Evolutionary conservation across 139 green algal species (phyloP), one percentile per base, ranked within the genome.

Genomic region (Nannochloris sp.): DNA sequence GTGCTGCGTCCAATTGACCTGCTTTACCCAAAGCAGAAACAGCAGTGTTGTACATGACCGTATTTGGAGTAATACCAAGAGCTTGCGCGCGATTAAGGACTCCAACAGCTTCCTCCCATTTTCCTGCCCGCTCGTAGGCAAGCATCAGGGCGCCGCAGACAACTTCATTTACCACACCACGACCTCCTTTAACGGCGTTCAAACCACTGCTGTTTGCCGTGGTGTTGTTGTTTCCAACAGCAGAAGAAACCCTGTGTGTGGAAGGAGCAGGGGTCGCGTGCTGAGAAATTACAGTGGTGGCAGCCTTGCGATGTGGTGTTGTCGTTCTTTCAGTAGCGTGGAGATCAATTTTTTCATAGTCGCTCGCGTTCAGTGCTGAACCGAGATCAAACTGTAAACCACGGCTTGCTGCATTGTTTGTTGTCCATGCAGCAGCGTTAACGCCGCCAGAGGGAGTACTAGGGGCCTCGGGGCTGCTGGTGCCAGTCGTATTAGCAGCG

Each of bases 71-170:
- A 32, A 83, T 81, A 37, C 61, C 12, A 30, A 91, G 56, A 15
- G 71, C 45, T 2, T 67, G 39, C 4, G 85, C 81, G 8, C 84
- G 72, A 6, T 71, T 58, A 55, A 96, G 73, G 51, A 93, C 70
- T 0, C 53, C 68, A 4, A 92, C 72, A 10, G 79, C 77, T 67
- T 93, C 84, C 23, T 77, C 34, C 64, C 65, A 76, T 34, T 64
- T 85, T 68, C 86, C 84, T 13, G 81, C 84, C 25, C 80, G 75
- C 70, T 94, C 86, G 34, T 92, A 95, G 0, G 86, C 89, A 38
- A 84, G 54, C 87, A 95, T 95, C 55, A 95, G 74, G 6, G 87
- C 82, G 2, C 81, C 82, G 35, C 82, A 90, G 23, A 95, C 84
- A 1, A 92, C 87, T 70, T 91, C 85, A 62, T 92, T 95, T 6